Base-by-base conservation (phyloP, 1,284 basidiomycete species). In the Jaminaea rosea region DNA sequence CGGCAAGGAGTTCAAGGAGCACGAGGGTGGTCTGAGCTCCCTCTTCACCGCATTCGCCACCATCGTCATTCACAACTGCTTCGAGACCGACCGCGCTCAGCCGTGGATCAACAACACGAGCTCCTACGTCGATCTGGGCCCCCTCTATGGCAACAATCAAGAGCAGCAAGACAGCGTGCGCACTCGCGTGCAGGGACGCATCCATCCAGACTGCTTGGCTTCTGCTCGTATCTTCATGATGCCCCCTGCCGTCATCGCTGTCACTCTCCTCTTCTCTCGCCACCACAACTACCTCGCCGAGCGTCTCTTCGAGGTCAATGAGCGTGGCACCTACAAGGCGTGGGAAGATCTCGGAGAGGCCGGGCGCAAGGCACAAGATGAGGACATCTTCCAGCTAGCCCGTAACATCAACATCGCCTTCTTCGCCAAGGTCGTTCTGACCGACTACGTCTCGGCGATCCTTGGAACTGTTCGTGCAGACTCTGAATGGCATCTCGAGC, bases 211-310 rank as follows among this genome's bases (percentile, higher is more conserved):
- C 64, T 78, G 80, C 0, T 86, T 87, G 61, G 47, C 47, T 15
- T 32, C 28, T 11, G 47, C 34, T 15, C 47, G 47, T 42, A 65
- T 88, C n/a, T 74, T 84, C 47, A 77, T 83, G 62, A 86, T 89
- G 82, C 85, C 86, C 1, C 86, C 86, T 11, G 77, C 84, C 1
- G 79, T 78, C 7, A 80, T 83, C 55, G 84, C 84, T 0, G 77
- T 88, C 39, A 76, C 85, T 2, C 78, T 88, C 23, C 75, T 88
- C 5, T 78, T 89, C 57, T 80, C 77, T 61, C 65, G 70, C 39
- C 62, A 63, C 55, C 88, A 92, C 75, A 92, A 92, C 67, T 86
- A 81, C 67, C 80, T 87, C 54, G 85, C 84, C 0, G 77, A 84
- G 53, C 83, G 80, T 62, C 78, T 90, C 31, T 67, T 84, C 23